A percentile compares a stretch with the other conserved stretches of the same genome.
Evolutionary conservation across 306 rosid species (phyloP).

Genomic region (Geum urbanum): DNA sequence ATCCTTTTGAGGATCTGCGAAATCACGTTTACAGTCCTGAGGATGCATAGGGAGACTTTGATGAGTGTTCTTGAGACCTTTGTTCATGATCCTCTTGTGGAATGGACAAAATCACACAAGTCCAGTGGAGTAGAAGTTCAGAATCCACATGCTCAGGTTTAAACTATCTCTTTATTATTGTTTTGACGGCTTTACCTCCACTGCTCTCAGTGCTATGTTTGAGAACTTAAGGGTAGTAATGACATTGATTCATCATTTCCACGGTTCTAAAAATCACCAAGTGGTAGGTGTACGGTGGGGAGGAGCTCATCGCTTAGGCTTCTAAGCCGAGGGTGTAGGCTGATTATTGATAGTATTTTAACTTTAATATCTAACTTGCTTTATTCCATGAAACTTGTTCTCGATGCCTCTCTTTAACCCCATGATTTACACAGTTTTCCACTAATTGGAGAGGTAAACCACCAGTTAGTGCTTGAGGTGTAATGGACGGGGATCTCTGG

Average conservation of each 20-base stretch:
- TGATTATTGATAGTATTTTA: too few relatives aligned
- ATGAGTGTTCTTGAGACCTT: conserved; percentile 97
- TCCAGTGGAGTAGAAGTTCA: conserved; percentile 94
- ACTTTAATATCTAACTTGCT: too few relatives aligned
- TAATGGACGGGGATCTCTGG: too few relatives aligned
- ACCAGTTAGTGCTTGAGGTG: too few relatives aligned
- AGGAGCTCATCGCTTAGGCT: too few relatives aligned
- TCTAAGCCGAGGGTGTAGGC: too few relatives aligned
- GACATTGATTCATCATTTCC: background rate
- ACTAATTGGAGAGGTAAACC: too few relatives aligned
- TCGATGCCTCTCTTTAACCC: too few relatives aligned
- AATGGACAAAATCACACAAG: conserved; percentile 93
- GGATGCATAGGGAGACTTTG: conserved; percentile 92
- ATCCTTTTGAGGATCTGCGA: conserved; percentile 85
- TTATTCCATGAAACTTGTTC: too few relatives aligned
- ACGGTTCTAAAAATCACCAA: too few relatives aligned
- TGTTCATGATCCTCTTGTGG: conserved; percentile 96
- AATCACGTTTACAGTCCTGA: conserved; percentile 84
- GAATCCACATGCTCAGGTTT: conserved; percentile 97
- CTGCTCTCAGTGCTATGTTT: background rate
- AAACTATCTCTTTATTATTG: conserved; percentile 19
- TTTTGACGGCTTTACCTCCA: conserved; percentile 2
- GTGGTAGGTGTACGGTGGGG: too few relatives aligned
- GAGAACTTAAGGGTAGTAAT: background rate
- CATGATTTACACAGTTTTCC: too few relatives aligned